A percentile compares a stretch with the other conserved stretches of the same genome.
These are phyloP conservation scores for Phytophthora crassamura DNA, from an alignment of 352 stramenopile species.

Conservation along the genomic window DNA sequence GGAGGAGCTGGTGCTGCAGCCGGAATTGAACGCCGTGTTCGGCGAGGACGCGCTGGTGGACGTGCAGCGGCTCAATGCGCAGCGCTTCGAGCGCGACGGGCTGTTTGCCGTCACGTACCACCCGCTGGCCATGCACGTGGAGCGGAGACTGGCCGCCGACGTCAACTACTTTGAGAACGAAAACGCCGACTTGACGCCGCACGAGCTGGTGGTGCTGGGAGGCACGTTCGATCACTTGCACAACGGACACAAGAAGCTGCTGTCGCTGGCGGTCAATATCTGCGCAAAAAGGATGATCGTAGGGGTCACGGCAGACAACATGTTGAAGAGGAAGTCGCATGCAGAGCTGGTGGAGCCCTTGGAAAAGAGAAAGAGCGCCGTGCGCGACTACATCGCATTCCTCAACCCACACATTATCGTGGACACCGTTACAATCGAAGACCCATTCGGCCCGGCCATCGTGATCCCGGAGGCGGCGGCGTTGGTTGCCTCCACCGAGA, in stretches of 20 bases:
- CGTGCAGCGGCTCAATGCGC: constrained; percentile 68
- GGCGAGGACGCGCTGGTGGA: constrained; percentile 64
- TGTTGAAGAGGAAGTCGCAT: constrained; percentile 84
- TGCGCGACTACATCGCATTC: constrained; percentile 66
- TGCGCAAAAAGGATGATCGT: constrained; percentile 62
- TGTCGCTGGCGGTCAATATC: constrained; percentile 77
- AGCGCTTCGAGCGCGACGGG: constrained; percentile 64
- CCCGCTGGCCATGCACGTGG: constrained; percentile 59
- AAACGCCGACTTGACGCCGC: constrained; percentile 54
- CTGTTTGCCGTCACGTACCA: constrained; percentile 72
- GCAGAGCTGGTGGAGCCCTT: constrained; percentile 76
- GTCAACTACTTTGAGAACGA: constrained; percentile 84
- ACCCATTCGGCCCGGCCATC: constrained; percentile 88
- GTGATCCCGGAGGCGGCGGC: constrained; percentile 69
- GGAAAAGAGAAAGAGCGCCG: constrained; percentile 56
- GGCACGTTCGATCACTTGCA: constrained; percentile 93
- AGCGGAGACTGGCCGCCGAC: constrained; percentile 52
- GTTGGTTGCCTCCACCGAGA: constrained; percentile 90
- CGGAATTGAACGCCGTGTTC: constrained; percentile 75
- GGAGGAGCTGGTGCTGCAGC: constrained; percentile 66
- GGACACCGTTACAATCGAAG: constrained; percentile 80
- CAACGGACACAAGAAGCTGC: constrained; percentile 92
- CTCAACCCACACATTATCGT: constrained; percentile 70
- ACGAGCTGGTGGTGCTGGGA: constrained; percentile 73
- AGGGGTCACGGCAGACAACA: constrained; percentile 80